A percentile compares a stretch with the other conserved stretches of the same genome.
phyloP scores from a whole-genome alignment of 768 basidiomycete species.

The Tricholoma bakamatsutake region DNA sequence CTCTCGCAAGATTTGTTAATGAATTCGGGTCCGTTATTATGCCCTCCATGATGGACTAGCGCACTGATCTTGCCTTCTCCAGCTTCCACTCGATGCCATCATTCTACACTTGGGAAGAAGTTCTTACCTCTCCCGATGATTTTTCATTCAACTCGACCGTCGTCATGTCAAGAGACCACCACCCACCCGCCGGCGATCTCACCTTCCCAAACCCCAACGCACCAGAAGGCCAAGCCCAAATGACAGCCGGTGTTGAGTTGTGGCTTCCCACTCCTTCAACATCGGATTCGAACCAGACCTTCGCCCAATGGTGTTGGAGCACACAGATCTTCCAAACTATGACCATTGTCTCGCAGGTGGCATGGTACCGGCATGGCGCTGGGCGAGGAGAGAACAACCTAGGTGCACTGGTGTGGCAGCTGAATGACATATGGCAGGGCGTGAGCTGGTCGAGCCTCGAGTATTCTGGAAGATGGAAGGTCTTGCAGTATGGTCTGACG shows the following conservation, averaged over 20 bases:
- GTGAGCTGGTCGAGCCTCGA: slow-evolving; percentile 52
- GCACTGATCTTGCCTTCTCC: neutral
- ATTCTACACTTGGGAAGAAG: slow-evolving; percentile 57
- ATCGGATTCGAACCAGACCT: slow-evolving; percentile 46
- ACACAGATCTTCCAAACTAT: slow-evolving; percentile 57
- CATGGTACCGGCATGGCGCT: slow-evolving; percentile 56
- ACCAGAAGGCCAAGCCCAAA: slow-evolving; percentile 44
- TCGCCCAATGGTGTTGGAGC: slow-evolving; percentile 60
- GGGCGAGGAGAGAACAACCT: slow-evolving; percentile 54
- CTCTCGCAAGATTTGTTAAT: slow-evolving; percentile 47
- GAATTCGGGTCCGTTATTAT: slow-evolving; percentile 43
- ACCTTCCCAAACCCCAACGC: slow-evolving; percentile 53
- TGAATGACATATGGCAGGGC: slow-evolving; percentile 59
- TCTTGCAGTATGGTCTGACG: slow-evolving; percentile 45
- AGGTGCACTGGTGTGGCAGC: slow-evolving; percentile 53
- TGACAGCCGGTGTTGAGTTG: slow-evolving; percentile 44
- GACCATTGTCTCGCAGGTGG: slow-evolving; percentile 53
- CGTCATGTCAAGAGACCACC: slow-evolving; percentile 51
- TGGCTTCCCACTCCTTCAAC: slow-evolving; percentile 51
- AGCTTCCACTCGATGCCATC: slow-evolving; percentile 63
- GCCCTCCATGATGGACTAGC: neutral
- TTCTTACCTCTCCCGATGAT: slow-evolving; percentile 41
- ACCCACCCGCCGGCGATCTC: slow-evolving; percentile 47
- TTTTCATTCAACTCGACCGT: slow-evolving; percentile 55
- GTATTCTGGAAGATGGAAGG: slow-evolving; percentile 57